Base-by-base conservation (phyloP, 1,284 basidiomycete genomes). In the Volvariella surrecta region DNA sequence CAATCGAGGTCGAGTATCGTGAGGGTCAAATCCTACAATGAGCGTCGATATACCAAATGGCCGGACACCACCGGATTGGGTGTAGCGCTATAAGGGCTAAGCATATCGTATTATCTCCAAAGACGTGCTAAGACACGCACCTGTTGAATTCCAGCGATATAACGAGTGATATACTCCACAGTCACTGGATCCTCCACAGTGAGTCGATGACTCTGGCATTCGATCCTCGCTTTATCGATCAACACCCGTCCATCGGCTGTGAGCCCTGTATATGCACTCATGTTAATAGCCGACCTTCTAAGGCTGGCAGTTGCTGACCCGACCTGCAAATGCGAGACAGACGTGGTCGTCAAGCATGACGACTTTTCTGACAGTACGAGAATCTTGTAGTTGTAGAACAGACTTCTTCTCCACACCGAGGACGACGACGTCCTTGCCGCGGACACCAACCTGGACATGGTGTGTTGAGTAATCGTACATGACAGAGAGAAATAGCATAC, bases 381-480 rank as follows among this genome's bases (percentile, higher is more conserved):
- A 89, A 67, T 99, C 96, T 72, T 99, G 96, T 6, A 99, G 76
- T 64, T 99, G 96, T 19, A 98, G 73, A 13, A 97, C 82, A 0
- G 90, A 93, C 67, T 98, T 99, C 83, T 99, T 99, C 74, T 99
- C 96, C 16, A 99, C 96, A 43, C 95, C 96, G 19, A 99, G 76
- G 3, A 99, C 92, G 3, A 97, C 96, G 28, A 94, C 89, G 56
- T 94, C 85, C 60, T 89, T 86, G 50, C 96, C 96, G 49, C 92
- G 82, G 22, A 99, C 91, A 42, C 96, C 96, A 48, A 99, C 92
- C 92, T 95, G 46, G 35, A 37, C 13, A 39, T 21, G 11, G 15
- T 3, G n/a, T 16, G 18, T 37, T 38, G 21, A 16, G 47, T 31
- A 18, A 16, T 16, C 28, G 34, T 20, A 4, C 31, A 37, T 13